Conservation (phyloP, 2,329 filamentous ascomycete species). For the Hypoxylon sp. region DNA sequence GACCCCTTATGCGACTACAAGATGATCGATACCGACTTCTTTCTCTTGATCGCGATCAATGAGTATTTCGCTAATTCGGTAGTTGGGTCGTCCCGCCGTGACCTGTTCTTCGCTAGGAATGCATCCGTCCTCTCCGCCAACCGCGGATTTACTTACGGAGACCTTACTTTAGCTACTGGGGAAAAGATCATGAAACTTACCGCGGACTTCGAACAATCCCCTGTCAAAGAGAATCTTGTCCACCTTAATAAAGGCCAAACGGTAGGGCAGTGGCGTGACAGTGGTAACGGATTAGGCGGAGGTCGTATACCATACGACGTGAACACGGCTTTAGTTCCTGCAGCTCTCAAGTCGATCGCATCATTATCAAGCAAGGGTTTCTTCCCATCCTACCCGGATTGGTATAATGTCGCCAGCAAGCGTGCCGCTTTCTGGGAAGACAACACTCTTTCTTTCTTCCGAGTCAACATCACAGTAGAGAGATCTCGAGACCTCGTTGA, state of each 20-base stretch:
- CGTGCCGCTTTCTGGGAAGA: slow-evolving; percentile 75
- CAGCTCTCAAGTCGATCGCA: slow-evolving; percentile 71
- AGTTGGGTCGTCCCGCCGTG: slow-evolving; percentile 57
- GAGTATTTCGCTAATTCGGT: slow-evolving; percentile 69
- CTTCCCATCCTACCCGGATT: slow-evolving; percentile 64
- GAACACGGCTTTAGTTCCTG: slow-evolving; percentile 74
- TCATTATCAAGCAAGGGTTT: slow-evolving; percentile 65
- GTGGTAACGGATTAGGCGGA: slow-evolving; percentile 70
- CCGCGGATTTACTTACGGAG: slow-evolving; percentile 65
- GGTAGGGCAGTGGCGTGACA: slow-evolving; percentile 76
- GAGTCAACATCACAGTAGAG: slow-evolving; percentile 60
- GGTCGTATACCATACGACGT: slow-evolving; percentile 76
- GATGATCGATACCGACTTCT: slow-evolving; percentile 76
- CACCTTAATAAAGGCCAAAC: slow-evolving; percentile 67
- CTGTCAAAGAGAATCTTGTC: slow-evolving; percentile 68
- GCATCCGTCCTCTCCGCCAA: slow-evolving; percentile 67
- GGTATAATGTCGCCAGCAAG: slow-evolving; percentile 61
- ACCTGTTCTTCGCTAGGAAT: slow-evolving; percentile 58
- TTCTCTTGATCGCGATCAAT: slow-evolving; percentile 70
- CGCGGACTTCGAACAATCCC: slow-evolving; percentile 67
- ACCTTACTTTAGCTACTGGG: slow-evolving; percentile 67
- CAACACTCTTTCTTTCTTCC: slow-evolving; percentile 70
- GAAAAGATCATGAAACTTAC: slow-evolving; percentile 71
- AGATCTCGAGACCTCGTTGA: slow-evolving; percentile 64
- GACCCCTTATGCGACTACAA: slow-evolving; percentile 70